A percentile compares a stretch with the other conserved stretches of the same genome.
Conservation (phyloP, 177 flowering plant genomes). For the Vitis hybrid region DNA sequence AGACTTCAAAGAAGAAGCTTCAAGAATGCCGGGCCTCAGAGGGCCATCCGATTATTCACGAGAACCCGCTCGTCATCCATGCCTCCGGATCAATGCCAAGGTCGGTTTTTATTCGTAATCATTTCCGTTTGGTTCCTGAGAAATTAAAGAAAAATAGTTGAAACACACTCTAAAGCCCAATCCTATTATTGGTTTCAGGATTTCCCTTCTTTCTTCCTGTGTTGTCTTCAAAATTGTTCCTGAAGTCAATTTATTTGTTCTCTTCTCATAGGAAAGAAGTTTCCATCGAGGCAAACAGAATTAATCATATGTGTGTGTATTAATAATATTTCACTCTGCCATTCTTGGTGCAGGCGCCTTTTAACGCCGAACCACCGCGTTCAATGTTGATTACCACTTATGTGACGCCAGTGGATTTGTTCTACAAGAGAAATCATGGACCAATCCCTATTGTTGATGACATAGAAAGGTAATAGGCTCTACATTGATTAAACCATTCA, state of each 20-base stretch:
- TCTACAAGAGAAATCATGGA: conserved; percentile 98
- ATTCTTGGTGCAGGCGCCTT: conserved; percentile 71
- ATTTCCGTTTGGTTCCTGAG: neutral
- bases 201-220: too few relatives aligned
- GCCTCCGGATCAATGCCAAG: conserved; percentile 78
- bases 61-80: conserved; percentile 88
- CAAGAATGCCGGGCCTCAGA: conserved; percentile 75
- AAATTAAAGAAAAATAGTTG: too few relatives aligned
- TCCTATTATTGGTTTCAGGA: too few relatives aligned
- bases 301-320: too few relatives aligned
- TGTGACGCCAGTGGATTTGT: conserved; percentile 89
- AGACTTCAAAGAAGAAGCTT: neutral
- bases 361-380: conserved; percentile 97
- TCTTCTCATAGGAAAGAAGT: too few relatives aligned
- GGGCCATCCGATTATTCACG: conserved; percentile 75
- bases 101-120: conserved; percentile 22
- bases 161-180: too few relatives aligned
- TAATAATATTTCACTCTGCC: neutral
- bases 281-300: too few relatives aligned
- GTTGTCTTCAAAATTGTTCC: too few relatives aligned
- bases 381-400: conserved; percentile 67
- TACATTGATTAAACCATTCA: neutral
- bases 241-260: too few relatives aligned
- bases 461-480: conserved; percentile 59
- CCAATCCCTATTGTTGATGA: conserved; percentile 94